Percentiles rank a stretch among this genome's conserved stretches.
These are phyloP conservation scores for Myxozyma neglecta DNA, from an alignment of 805 yeast species.

Conservation along the genomic window DNA sequence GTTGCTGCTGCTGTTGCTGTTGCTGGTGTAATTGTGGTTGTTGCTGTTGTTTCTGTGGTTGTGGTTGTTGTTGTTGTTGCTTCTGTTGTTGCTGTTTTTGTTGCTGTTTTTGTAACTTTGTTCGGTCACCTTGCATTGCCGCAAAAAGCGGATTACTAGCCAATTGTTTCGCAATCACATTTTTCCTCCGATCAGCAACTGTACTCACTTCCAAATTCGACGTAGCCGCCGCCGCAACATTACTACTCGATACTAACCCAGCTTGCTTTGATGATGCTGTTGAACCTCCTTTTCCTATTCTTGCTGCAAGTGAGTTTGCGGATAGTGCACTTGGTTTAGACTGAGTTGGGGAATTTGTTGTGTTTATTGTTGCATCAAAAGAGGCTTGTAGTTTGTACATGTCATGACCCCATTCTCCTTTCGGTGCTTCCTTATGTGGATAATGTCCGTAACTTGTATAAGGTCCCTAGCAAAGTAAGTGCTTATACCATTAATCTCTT, in stretches of 20 bases:
- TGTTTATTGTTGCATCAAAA: background rate
- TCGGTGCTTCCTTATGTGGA: constrained; percentile 7
- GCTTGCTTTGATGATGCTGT: background rate
- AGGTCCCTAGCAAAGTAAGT: background rate
- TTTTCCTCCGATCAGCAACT: constrained; percentile 4
- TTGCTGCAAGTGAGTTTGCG: constrained; percentile 25
- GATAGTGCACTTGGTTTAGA: constrained; percentile 8
- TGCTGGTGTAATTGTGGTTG: background rate
- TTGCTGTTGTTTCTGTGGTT: background rate
- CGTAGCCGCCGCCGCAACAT: background rate
- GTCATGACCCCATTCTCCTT: constrained; percentile 26
- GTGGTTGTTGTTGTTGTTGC: constrained; percentile 1
- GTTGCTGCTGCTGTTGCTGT: background rate
- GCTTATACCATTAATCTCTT: background rate
- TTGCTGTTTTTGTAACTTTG: background rate
- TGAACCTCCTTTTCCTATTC: constrained; percentile 21
- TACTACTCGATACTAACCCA: background rate
- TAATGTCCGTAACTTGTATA: background rate
- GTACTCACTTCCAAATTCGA: background rate
- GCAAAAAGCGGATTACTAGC: constrained; percentile 25
- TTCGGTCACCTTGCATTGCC: constrained; percentile 24
- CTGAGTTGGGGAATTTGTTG: background rate
- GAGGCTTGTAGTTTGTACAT: constrained; percentile 1
- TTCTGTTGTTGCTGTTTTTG: background rate
- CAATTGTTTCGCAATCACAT: constrained; percentile 10